Evolutionary conservation across 352 stramenopile genomes (phyloP), one percentile per base, ranked within the genome.

Genomic region (Phytophthora cactorum): DNA sequence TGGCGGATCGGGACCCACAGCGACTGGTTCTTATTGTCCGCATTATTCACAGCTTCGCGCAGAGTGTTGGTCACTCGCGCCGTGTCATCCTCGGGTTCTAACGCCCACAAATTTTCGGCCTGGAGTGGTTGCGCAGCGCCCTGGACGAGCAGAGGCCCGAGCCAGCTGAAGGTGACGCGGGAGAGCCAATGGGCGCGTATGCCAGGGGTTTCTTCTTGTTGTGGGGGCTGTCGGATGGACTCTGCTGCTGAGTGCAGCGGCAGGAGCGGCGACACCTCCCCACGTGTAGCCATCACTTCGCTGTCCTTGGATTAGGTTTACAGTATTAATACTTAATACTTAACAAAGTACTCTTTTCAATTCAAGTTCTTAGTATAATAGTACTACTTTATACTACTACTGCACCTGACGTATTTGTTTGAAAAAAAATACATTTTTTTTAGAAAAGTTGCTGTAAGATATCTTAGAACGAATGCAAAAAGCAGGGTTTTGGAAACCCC

Each of bases 1-100:
- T 82, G 52, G 8, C 63, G 75, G 47, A 91, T 85, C 3, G 78
- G 66, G n/a, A 53, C 46, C 78, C 78, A 85, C 9, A 91, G 70
- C 15, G 67, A 75, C 50, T 75, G 51, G 4, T 49, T 49, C n/a
- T 34, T 58, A 55, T 59, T 45, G 43, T 38, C 15, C 38, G 14
- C 32, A 29, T 50, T 14, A 45, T 52, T n/a, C 32, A 68, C 43
- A 15, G 69, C 68, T 2, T 66, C 46, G 15, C 70, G 72, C 28
- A 85, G 67, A 45, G 65, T 65, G 25, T 65, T 57, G 22, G 69
- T 72, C 31, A 89, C 76, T 3, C 29, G 47, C 8, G 50, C 49
- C 7, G 77, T 52, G 22, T 87, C 74, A 36, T 90, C 79, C 8
- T 52, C 25, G 8, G 29, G 38, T 5, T 78, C 59, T 38, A 90